Evolutionary conservation across 371 early-diverging fungal genomes (phyloP), one percentile per base, ranked within the genome.

Genomic region (Mucor racemosus): DNA sequence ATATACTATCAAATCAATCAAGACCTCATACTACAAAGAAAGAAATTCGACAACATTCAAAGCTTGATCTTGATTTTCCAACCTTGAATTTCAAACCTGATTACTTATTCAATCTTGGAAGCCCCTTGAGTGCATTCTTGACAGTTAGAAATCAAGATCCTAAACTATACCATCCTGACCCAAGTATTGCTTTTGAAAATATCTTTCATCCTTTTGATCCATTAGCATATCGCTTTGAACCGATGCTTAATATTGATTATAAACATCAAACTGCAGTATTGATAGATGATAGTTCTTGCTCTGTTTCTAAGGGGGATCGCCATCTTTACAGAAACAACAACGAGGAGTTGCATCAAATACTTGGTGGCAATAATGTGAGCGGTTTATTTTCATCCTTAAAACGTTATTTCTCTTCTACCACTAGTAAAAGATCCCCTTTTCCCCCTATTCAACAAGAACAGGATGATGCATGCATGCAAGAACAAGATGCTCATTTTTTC

Each of bases 151-250:
- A 87, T 4, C 89, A 90, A 64, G 68, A 74, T 17, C 81, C 84
- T 1, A 53, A 60, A 7, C 31, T 66, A 4, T 90, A 90, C 69
- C 76, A 76, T 42, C 83, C 86, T 42, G 85, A 86, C 1, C 55
- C 66, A 21, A 79, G 76, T 55, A 85, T 85, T 60, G 39, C 73
- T 19, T 86, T 84, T 75, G 86, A 85, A 66, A 91, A 90, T 69
- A 62, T 90, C 4, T 91, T 89, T 68, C 86, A 88, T 64, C 83
- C 89, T 0, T 89, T 86, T 74, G 91, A 89, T 60, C 89, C 89
- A 19, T 53, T 88, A 64, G 84, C 76, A 0, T 84, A 84, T 60
- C 84, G 84, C 13, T 79, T 81, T 60, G 81, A 84, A 40, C 81
- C 81, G 3, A 62, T 84, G 10, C 53, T 77, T 7, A 69, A 69